Conservation (phyloP, 257 asterid species). For the Oldenlandia corymbosa region DNA sequence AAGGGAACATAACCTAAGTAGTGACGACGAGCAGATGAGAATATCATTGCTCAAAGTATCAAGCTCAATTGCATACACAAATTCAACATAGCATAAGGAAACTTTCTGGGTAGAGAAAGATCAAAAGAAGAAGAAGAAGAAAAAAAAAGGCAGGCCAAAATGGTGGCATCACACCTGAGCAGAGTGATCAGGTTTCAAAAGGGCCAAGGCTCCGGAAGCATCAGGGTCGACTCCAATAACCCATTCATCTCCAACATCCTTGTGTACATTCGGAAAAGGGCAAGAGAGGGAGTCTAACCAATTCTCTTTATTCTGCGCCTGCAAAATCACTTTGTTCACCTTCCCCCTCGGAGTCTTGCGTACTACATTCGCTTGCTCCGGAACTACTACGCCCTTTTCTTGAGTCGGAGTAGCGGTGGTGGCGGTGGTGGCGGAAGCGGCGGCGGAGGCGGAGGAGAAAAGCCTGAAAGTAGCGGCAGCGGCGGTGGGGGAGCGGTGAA, state of each 20-base stretch:
- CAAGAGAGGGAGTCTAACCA: slow-evolving; percentile 62
- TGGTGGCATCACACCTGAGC: slow-evolving; percentile 36
- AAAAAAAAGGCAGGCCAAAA: background rate
- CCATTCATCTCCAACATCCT: slow-evolving; percentile 46
- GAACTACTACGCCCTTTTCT: background rate
- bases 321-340: slow-evolving; percentile 27
- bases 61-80: background rate
- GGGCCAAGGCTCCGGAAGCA: slow-evolving; percentile 70
- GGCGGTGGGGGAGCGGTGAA: slow-evolving; percentile 19
- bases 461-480: slow-evolving; percentile 34
- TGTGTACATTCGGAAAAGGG: slow-evolving; percentile 30
- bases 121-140: background rate
- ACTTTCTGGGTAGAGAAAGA: too few relatives aligned
- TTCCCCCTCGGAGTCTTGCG: slow-evolving; percentile 24
- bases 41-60: too few relatives aligned
- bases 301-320: slow-evolving; percentile 41
- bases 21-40: too few relatives aligned
- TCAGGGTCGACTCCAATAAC: slow-evolving; percentile 76
- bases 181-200: slow-evolving; percentile 53
- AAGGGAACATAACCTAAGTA: too few relatives aligned
- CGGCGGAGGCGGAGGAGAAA: slow-evolving; percentile 29
- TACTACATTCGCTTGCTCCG: slow-evolving; percentile 20
- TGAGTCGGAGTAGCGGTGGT: background rate
- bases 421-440: slow-evolving; percentile 14
- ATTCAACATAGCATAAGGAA: too few relatives aligned